Evolutionary conservation across 2,329 filamentous ascomycete genomes (phyloP), one percentile per base, ranked within the genome.

Genomic region (Parascedosporium putredinis): DNA sequence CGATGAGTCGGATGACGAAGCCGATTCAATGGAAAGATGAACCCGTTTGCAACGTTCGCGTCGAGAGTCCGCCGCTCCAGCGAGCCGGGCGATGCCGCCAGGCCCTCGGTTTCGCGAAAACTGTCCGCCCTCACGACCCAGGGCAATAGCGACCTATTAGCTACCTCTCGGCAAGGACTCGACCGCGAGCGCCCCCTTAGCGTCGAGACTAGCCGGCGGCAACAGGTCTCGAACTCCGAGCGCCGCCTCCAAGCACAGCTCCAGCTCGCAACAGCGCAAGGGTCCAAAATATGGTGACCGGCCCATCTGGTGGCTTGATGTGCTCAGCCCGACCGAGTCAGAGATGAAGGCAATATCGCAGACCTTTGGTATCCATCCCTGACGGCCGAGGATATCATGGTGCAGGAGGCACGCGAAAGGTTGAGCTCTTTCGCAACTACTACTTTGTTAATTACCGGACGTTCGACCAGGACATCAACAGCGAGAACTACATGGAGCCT

Each of bases 371-470:
- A 96, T 98, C 53, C 93, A 98, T 67, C 90, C 93, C 71, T 98
- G 52, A 98, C 93, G 0, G 84, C 88, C 2, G 93, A 98, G 65
- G 93, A 98, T 62, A 96, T 98, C 59, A 84, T 97, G 77, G 84
- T 96, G 72, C 88, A 97, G 64, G 93, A 98, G 69, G 87, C 90
- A 36, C 90, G 93, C 20, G 93, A 98, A 98, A 98, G 68, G 93
- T 98, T 1, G 93, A 98, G 64, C 75, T 98, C 1, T 98, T 98
- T 73, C 84, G 88, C 29, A 86, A 95, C 63, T 98, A 98, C 69
- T 98, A 98, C 66, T 96, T 98, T 60, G 88, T 98, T 68, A 97
- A 95, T 64, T 98, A 98, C 65, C 86, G 93, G 14, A 94, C 89
- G 1, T 98, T 98, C 61, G 93, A 98, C 63, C 93, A 97, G 64